Evolutionary conservation across 2,329 filamentous ascomycete genomes (phyloP), one percentile per base, ranked within the genome.

Genomic region (Fusarium graminum): DNA sequence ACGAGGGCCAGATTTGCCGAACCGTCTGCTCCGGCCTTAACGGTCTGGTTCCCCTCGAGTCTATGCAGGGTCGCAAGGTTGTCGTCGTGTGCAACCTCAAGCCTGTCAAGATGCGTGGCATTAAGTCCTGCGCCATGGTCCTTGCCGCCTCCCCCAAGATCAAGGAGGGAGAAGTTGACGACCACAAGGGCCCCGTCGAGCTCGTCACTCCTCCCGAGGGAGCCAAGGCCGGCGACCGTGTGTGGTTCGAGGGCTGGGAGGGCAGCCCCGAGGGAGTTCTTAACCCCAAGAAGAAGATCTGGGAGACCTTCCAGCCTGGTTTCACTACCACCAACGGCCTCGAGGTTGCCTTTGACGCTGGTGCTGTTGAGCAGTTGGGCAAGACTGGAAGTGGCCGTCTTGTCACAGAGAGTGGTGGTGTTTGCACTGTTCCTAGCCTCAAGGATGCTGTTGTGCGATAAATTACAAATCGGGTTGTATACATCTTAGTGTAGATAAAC

Each of bases 241-340:
- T 98, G 50, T 94, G 85, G 85, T 99, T 99, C 76, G 92, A 98
- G 77, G 95, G 95, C 45, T 99, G 92, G 90, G 86, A 92, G 78
- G 94, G 93, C 60, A 92, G 97, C 83, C 93, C 95, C 0, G 95
- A 99, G 85, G 90, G 90, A 65, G 88, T 94, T 50, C 86, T 99
- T 58, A 99, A 98, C 85, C 95, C 95, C 59, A 99, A 99, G 90
- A 99, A 98, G 89, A 98, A 98, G 89, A 84, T 98, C 63, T 98
- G 94, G 94, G 95, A 99, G 85, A 92, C 86, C 11, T 92, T 97
- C 81, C 94, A 98, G 85, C 93, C 94, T 2, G 95, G 94, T 0
- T 98, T 98, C 82, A 97, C 92, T 29, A 99, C 94, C 9, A 97
- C 91, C 2, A 90, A 90, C 9, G 80, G 79, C 44, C 83, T 94